Evolutionary conservation across 2,329 filamentous ascomycete genomes (phyloP).

Genomic region (Arachnomyces sp.): DNA sequence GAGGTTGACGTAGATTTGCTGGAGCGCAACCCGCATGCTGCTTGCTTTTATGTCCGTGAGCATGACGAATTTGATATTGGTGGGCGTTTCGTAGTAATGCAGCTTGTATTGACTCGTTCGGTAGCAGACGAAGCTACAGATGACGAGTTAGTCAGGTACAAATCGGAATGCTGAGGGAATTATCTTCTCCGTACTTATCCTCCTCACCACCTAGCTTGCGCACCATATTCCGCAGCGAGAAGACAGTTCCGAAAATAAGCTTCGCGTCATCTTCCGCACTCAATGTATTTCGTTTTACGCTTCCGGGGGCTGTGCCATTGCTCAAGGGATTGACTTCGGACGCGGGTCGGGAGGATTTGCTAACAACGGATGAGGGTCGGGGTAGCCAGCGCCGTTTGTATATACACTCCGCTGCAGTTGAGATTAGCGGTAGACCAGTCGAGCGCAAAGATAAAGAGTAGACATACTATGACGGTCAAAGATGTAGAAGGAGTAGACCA

Average conservation of each 20-base stretch:
- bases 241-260: slow-evolving; percentile 93
- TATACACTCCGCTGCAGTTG: slow-evolving; percentile 76
- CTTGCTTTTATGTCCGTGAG: slow-evolving; percentile 81
- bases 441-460: slow-evolving; percentile 1
- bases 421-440: not conserved
- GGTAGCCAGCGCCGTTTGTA: slow-evolving; percentile 82
- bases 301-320: not conserved
- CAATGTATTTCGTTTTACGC: slow-evolving; percentile 29
- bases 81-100: slow-evolving; percentile 97
- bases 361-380: slow-evolving; percentile 38
- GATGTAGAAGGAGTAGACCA: slow-evolving; percentile 96
- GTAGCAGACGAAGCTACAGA: slow-evolving; percentile 73
- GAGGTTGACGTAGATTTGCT: slow-evolving; percentile 97
- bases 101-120: slow-evolving; percentile 93
- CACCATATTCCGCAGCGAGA: slow-evolving; percentile 92
- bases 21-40: slow-evolving; percentile 87
- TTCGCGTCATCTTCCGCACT: slow-evolving; percentile 78
- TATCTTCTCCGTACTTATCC: slow-evolving; percentile 49
- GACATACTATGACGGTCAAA: slow-evolving; percentile 91
- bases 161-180: not conserved
- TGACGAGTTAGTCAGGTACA: slow-evolving; percentile 12
- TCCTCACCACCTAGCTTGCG: slow-evolving; percentile 89
- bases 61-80: slow-evolving; percentile 93
- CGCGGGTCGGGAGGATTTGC: slow-evolving; percentile 42
- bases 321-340: slow-evolving; percentile 26